These are phyloP conservation scores for Calonectria ilicicola DNA, from an alignment of 2,329 filamentous ascomycete species.

Conservation along the genomic window DNA sequence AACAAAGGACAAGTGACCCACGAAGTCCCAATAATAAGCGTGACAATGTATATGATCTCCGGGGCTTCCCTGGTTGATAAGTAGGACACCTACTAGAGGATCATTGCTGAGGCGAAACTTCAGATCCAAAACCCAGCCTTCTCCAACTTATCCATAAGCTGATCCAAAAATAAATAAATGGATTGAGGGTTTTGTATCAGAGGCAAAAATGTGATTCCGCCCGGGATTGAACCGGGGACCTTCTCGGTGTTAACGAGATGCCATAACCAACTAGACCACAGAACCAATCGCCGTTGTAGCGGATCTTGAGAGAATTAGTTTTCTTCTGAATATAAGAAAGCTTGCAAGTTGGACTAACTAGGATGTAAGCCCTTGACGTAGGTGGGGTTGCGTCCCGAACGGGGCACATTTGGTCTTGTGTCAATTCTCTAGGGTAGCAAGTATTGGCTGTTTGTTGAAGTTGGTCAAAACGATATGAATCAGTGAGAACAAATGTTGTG, in stretches of 20 bases:
- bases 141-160: too few relatives aligned
- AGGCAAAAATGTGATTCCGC: conserved; percentile 48
- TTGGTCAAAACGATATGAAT: not conserved
- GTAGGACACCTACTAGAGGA: too few relatives aligned
- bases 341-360: not conserved
- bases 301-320: not conserved
- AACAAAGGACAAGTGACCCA: too few relatives aligned
- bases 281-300: conserved; percentile 37
- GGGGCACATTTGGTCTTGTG: not conserved
- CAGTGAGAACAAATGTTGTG: not conserved
- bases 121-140: too few relatives aligned
- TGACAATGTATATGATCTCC: too few relatives aligned
- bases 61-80: too few relatives aligned
- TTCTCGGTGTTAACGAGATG: conserved; percentile 56
- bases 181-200: too few relatives aligned
- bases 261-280: conserved; percentile 56
- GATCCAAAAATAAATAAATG: not conserved
- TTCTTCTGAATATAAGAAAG: not conserved
- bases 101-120: too few relatives aligned
- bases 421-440: not conserved
- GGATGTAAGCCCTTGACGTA: not conserved
- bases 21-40: too few relatives aligned
- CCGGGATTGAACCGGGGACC: conserved; percentile 55
- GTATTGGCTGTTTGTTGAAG: not conserved
- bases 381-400: not conserved